A percentile compares a stretch with the other conserved stretches of the same genome.
phyloP scores from a whole-genome alignment of 352 stramenopile species.

The Stramenopiles sp. region DNA sequence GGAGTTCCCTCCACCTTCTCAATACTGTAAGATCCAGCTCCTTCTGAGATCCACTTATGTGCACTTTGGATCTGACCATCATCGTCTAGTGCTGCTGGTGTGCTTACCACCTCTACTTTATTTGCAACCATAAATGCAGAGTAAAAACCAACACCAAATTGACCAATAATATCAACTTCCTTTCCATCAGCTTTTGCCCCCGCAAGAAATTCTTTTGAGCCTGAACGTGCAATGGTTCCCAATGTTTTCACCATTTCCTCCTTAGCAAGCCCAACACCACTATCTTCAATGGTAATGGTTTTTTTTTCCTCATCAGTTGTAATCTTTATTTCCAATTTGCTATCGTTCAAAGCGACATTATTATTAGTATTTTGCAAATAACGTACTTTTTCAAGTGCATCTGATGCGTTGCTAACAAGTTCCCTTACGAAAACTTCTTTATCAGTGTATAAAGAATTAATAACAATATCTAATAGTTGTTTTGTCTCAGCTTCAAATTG shows the following conservation, averaged over 20 bases:
- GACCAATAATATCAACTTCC: slow-evolving; percentile 82
- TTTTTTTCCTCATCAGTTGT: slow-evolving; percentile 76
- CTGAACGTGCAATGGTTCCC: slow-evolving; percentile 91
- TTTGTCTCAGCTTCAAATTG: slow-evolving; percentile 78
- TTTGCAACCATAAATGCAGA: slow-evolving; percentile 96
- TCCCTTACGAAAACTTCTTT: slow-evolving; percentile 98
- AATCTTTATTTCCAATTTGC: slow-evolving; percentile 87
- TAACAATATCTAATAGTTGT: slow-evolving; percentile 90
- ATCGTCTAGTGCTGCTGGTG: slow-evolving; percentile 36
- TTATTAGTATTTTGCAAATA: slow-evolving; percentile 55
- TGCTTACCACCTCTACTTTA: slow-evolving; percentile 62
- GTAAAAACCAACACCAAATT: slow-evolving; percentile 99
- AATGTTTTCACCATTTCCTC: slow-evolving; percentile 90
- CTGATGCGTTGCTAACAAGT: slow-evolving; percentile 93
- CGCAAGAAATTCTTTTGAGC: slow-evolving; percentile 88
- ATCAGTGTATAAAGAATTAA: slow-evolving; percentile 98
- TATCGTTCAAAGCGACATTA: slow-evolving; percentile 42
- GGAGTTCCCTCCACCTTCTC: slow-evolving; percentile 17
- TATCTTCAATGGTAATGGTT: slow-evolving; percentile 92
- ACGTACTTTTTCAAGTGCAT: slow-evolving; percentile 94
- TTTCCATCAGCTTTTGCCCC: slow-evolving; percentile 45
- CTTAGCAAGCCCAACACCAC: slow-evolving; percentile 90
- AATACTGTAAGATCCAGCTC: slow-evolving; percentile 47
- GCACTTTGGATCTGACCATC: slow-evolving; percentile 8
- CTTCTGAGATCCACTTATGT: slow-evolving; percentile 47